A percentile compares a stretch with the other conserved stretches of the same genome.
Conservation (phyloP, 1,284 basidiomycete species). For the Uromyces viciae-fabae region DNA sequence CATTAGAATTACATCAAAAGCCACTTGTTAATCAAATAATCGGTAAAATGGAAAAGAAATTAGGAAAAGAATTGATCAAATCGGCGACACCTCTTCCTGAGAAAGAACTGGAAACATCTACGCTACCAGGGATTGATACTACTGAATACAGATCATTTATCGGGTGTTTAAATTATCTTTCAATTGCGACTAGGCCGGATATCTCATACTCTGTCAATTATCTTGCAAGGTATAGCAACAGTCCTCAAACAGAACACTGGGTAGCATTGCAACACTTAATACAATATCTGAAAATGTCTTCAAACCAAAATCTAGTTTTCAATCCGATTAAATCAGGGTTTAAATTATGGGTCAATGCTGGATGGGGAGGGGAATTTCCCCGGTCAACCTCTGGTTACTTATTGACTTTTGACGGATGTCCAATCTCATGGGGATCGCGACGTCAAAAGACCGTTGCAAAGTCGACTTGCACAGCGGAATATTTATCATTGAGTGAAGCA, state of each 20-base stretch:
- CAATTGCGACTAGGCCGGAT: not conserved
- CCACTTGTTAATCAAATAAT: not conserved
- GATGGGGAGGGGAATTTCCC: not conserved
- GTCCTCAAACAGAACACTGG: not conserved
- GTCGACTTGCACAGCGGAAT: not conserved
- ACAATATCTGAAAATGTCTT: not conserved
- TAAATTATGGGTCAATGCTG: not conserved
- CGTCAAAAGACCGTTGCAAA: not conserved
- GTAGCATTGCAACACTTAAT: not conserved
- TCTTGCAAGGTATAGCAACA: not conserved
- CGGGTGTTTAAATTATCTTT: not conserved
- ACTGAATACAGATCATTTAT: not conserved
- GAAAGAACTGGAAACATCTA: not conserved
- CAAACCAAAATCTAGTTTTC: not conserved
- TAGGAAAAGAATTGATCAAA: not conserved
- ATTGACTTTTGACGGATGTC: not conserved
- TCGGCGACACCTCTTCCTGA: not conserved
- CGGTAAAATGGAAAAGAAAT: not conserved
- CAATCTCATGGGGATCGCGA: not conserved
- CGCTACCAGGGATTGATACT: not conserved
- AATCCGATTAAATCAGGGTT: not conserved
- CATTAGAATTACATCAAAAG: not conserved
- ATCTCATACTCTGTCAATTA: not conserved
- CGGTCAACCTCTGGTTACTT: not conserved
- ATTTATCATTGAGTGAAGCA: not conserved